Base-by-base conservation (phyloP, 2,329 filamentous ascomycete species). In the Davidsoniella australis region DNA sequence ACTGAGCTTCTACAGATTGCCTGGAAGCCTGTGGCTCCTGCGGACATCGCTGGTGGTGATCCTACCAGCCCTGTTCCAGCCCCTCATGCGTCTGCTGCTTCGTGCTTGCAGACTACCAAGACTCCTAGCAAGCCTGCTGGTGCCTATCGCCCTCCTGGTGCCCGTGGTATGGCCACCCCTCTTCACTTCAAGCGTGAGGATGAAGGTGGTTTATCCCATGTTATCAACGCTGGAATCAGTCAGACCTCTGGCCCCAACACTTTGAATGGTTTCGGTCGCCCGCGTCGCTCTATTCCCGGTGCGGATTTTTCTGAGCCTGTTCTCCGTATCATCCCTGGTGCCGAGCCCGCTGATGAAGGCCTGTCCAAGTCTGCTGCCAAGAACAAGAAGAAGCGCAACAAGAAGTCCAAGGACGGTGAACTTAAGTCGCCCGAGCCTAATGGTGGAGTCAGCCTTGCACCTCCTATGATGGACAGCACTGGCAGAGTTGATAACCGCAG, bases 131-230 rank as follows among this genome's bases (percentile, higher is more conserved):
- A 98, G 70, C 87, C 91, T 41, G 87, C 85, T n/a, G 91, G 91
- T 56, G 91, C 91, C 2, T 98, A 98, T 63, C 82, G 91, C 43
- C 91, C 91, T 38, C 91, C 91, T 2, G 91, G 91, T 56, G 91
- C 91, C 24, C 83, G 91, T 57, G 91, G 91, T 47, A 79, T 83
- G 55, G 75, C 79, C 48, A 96, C 91, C 0, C 91, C 91, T 8
- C 71, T 96, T 54, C 85, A 91, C 58, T 98, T 96, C 71, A 94
- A 94, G 72, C 86, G 91, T 51, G 91, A 98, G 64, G 91, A 98
- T 56, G 86, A 98, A 66, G 91, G 91, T 47, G 91, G 91, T 48
- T 84, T 84, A 7, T 88, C 89, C 5, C 93, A 88, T 60, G 70
- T 85, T 52, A 73, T 78, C 57, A 89, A 91, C 56, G 86, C 85